phyloP scores from a whole-genome alignment of 2,329 filamentous ascomycete species.

The Metarhizium guizhouense region DNA sequence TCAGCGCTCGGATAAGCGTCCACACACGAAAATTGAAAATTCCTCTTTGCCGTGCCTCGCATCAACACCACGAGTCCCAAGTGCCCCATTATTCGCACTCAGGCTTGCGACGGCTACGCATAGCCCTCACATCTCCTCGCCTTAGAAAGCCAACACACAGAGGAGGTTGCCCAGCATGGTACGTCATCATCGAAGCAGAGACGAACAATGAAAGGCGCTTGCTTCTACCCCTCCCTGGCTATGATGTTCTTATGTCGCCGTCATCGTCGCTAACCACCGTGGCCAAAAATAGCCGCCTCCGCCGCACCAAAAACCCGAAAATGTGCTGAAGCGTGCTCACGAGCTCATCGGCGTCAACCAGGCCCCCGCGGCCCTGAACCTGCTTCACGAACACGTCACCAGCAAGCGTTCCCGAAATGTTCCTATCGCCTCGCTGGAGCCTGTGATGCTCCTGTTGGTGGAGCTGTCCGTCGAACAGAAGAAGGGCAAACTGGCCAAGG shows the following conservation, averaged over 20 bases:
- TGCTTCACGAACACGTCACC: conserved; percentile 98
- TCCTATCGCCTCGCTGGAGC: conserved; percentile 91
- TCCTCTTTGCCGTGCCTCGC: conserved; percentile 23
- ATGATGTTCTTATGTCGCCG: conserved; percentile 11
- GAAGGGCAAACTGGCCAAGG: conserved; percentile 97
- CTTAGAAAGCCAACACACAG: conserved; percentile 28
- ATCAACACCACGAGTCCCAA: conserved; percentile 31
- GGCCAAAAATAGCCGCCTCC: conserved; percentile 67
- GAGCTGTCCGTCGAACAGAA: conserved; percentile 94
- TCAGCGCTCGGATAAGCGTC: conserved; percentile 32
- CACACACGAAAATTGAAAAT: conserved; percentile 40
- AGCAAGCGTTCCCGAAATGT: conserved; percentile 97
- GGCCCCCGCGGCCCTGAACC: conserved; percentile 79
- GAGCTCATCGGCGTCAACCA: conserved; percentile 98
- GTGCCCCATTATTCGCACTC: conserved; percentile 24
- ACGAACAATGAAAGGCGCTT: conserved; percentile 15
- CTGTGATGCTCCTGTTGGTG: conserved; percentile 96
- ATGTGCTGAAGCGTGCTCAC: conserved; percentile 96
- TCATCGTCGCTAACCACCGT: conserved; percentile 1
- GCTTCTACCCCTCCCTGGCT: conserved; percentile 12
- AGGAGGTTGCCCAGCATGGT: conserved; percentile 46
- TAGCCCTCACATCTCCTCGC: conserved; percentile 28
- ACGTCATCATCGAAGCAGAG: conserved; percentile 15
- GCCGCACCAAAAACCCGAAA: conserved; percentile 95
- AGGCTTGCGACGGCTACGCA: conserved; percentile 30